Base-by-base conservation (phyloP, 345 rosid species). In the Erysimum cheiranthoides region DNA sequence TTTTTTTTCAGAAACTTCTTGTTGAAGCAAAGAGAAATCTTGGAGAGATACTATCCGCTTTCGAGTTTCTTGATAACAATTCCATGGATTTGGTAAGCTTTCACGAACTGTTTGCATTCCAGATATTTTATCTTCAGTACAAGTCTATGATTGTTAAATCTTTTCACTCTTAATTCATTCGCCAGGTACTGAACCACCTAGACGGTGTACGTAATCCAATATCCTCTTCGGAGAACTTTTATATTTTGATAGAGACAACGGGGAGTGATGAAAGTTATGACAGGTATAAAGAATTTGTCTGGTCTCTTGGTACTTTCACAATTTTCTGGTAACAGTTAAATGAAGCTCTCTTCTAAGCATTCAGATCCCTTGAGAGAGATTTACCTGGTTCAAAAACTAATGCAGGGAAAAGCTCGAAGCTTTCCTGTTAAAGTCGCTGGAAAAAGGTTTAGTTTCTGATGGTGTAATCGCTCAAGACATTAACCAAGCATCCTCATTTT, bases 401-500 rank as follows among this genome's bases (percentile, higher is more conserved):
- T 78, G 43, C 86, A 95, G 98, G 78, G 97, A 89, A 84, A 95
- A 89, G 77, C 93, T 95, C 68, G 99, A 95, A 85, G 92, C 90
- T 46, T 95, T 95, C 80, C 78, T 95, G 51, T 81, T 92, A 71
- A 68, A 78, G 59, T 82, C 99, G 6, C 73, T 95, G 85, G 97
- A 92, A 82, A 81, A 84, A 78, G 94, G 93, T 73, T 83, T 92
- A 80, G 84, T 92, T 80, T 88, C 94, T 77, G 96, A 95, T 81
- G 97, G 99, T 40, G 90, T 86, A 61, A 80, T 95, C 70, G 97
- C 99, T 50, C 99, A 92, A 86, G 97, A 95, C 82, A 86, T 87
- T 31, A 89, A 90, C 84, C 97, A 95, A 67, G 90, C 91, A 53
- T 89, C 90, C 34, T 90, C 97, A 12, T 82, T 95, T 83, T 95